Evolutionary conservation across 73 alveolate species (phyloP).

Genomic region (Stentor roeselii): DNA sequence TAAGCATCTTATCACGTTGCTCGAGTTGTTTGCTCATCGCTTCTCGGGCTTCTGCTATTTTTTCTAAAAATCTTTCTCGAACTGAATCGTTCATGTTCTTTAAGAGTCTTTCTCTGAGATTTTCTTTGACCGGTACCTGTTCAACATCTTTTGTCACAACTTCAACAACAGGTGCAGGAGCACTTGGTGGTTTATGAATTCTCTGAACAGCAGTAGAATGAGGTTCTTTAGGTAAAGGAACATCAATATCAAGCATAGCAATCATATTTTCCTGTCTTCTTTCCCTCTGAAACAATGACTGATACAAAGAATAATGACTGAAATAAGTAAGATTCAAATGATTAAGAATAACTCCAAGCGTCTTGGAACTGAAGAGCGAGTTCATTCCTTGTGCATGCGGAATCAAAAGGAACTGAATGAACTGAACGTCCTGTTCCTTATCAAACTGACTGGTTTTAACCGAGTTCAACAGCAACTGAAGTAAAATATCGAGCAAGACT

Average conservation of each 20-base stretch:
- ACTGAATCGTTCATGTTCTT: not conserved
- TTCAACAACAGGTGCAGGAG: not conserved
- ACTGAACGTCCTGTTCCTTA: not conserved
- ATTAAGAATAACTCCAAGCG: not conserved
- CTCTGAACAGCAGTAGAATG: not conserved
- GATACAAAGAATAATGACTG: not conserved
- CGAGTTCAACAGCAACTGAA: not conserved
- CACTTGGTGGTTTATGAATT: not conserved
- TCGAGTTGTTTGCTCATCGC: not conserved
- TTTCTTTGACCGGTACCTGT: not conserved
- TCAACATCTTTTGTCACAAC: not conserved
- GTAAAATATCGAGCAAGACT: not conserved
- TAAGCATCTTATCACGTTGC: conserved; percentile 7
- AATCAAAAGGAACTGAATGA: not conserved
- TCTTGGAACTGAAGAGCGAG: not conserved
- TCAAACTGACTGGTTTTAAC: not conserved
- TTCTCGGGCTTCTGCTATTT: conserved; percentile 18
- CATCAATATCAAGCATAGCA: not conserved
- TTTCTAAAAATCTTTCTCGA: not conserved
- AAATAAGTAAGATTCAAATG: conserved; percentile 6
- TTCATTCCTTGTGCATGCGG: not conserved
- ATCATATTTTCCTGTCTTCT: conserved; percentile 9
- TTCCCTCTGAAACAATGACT: not conserved
- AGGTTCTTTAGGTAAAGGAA: conserved; percentile 14
- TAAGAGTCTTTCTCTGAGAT: conserved; percentile 9